A percentile compares a stretch with the other conserved stretches of the same genome.
Evolutionary conservation across 352 stramenopile genomes (phyloP).

Genomic region (Phytopythium boreale): DNA sequence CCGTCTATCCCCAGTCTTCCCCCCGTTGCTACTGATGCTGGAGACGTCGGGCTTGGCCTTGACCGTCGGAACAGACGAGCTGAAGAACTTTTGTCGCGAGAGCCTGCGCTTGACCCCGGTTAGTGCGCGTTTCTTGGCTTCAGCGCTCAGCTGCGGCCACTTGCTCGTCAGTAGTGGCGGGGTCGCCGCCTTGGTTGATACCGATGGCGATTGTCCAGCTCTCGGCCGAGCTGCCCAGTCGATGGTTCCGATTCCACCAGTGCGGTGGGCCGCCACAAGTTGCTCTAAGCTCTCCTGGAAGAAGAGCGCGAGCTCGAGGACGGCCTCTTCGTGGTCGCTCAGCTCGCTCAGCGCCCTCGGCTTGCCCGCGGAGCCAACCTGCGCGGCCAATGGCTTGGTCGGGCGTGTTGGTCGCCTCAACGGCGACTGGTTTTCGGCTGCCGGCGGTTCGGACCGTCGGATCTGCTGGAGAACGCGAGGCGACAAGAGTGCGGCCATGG

Average conservation of each 20-base stretch:
- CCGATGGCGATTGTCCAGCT: background rate
- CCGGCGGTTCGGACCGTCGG: background rate
- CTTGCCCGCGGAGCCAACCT: background rate
- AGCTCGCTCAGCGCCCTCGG: slow-evolving; percentile 35
- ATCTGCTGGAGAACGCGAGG: slow-evolving; percentile 10
- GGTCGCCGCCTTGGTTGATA: background rate
- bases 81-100: slow-evolving; percentile 16
- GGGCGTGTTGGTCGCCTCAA: background rate
- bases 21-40: background rate
- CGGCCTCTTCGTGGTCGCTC: slow-evolving; percentile 37
- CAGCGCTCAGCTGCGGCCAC: slow-evolving; percentile 13
- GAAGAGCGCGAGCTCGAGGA: slow-evolving; percentile 35
- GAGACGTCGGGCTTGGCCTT: background rate
- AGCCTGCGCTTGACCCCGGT: slow-evolving; percentile 15
- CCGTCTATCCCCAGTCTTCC: background rate
- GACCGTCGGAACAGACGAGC: background rate
- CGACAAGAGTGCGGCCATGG: slow-evolving; percentile 17
- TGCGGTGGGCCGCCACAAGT: background rate
- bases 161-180: slow-evolving; percentile 2
- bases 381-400: background rate
- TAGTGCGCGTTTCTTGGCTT: slow-evolving; percentile 12
- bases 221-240: background rate
- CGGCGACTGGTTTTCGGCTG: background rate
- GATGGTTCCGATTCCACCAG: background rate
- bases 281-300: slow-evolving; percentile 24